Evolutionary conservation across 2,329 filamentous ascomycete genomes (phyloP).

Genomic region (Pseudogymnoascus sp.): DNA sequence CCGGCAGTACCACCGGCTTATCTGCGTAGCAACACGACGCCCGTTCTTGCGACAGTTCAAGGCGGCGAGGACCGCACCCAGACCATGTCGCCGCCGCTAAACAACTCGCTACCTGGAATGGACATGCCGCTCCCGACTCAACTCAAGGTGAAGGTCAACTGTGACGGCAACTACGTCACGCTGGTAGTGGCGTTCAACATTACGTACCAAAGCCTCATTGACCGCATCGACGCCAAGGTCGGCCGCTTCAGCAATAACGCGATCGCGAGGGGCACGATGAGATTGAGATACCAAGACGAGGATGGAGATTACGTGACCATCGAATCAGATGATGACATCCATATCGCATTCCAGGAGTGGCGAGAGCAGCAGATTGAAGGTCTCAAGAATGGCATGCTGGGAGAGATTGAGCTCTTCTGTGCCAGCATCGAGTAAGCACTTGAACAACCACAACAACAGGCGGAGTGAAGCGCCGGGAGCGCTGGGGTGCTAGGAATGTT

Average conservation of each 20-base stretch:
- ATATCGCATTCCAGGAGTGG: slow-evolving; percentile 93
- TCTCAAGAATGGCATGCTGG: slow-evolving; percentile 62
- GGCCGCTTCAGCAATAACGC: slow-evolving; percentile 78
- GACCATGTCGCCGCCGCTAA: slow-evolving; percentile 42
- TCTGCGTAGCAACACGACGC: slow-evolving; percentile 22
- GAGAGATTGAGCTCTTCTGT: slow-evolving; percentile 86
- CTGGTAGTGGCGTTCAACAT: slow-evolving; percentile 96
- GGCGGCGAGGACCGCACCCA: slow-evolving; percentile 32
- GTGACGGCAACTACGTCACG: slow-evolving; percentile 85
- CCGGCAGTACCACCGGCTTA: slow-evolving; percentile 37
- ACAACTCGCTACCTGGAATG: slow-evolving; percentile 24
- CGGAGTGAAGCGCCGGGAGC: not conserved
- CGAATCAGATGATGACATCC: slow-evolving; percentile 91
- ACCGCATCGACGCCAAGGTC: slow-evolving; percentile 93
- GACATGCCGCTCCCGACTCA: slow-evolving; percentile 60
- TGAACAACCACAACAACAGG: not conserved
- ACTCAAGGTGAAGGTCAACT: slow-evolving; percentile 92
- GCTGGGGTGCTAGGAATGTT: not conserved
- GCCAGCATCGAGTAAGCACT: slow-evolving; percentile 37
- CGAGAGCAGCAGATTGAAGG: slow-evolving; percentile 63
- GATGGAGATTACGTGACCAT: slow-evolving; percentile 93
- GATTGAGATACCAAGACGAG: slow-evolving; percentile 83
- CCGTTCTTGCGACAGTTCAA: slow-evolving; percentile 19
- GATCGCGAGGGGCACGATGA: slow-evolving; percentile 74
- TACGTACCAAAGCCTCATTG: slow-evolving; percentile 84